These are phyloP conservation scores for Wickerhamomyces hampshirensis DNA, from an alignment of 805 yeast species.

Conservation along the genomic window DNA sequence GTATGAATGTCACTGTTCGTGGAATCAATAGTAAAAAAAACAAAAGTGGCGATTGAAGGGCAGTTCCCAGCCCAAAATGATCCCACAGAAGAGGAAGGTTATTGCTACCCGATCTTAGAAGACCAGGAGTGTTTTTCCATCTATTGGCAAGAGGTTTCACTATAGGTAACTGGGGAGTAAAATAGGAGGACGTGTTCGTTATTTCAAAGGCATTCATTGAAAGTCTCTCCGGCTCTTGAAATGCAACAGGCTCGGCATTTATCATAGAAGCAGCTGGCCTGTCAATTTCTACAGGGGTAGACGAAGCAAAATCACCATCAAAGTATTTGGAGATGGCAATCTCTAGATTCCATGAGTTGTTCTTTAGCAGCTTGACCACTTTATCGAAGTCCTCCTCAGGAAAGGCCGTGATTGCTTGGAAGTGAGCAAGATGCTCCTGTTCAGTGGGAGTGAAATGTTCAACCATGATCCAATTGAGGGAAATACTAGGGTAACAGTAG, in stretches of 20 bases:
- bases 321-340: constrained; percentile 56
- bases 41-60: constrained; percentile 33
- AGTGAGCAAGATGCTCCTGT: constrained; percentile 39
- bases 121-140: constrained; percentile 18
- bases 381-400: constrained; percentile 43
- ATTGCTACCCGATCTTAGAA: constrained; percentile 2
- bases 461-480: no score
- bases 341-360: constrained; percentile 58
- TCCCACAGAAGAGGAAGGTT: not conserved
- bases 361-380: constrained; percentile 41
- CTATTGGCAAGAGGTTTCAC: constrained; percentile 29
- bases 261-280: not conserved
- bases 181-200: not conserved
- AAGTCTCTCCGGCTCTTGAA: constrained; percentile 1
- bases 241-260: constrained; percentile 1
- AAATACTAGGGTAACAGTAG: no score
- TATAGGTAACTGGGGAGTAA: constrained; percentile 26
- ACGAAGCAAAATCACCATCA: constrained; percentile 33
- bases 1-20: constrained; percentile 37
- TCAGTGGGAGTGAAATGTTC: constrained; percentile 36
- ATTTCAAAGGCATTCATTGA: not conserved
- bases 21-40: constrained; percentile 55
- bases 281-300: not conserved
- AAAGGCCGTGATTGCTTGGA: constrained; percentile 46
- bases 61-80: constrained; percentile 9